Evolutionary conservation across 192 early-diverging fungal genomes (phyloP).

Genomic region (Thoreauomyces humboldtii): DNA sequence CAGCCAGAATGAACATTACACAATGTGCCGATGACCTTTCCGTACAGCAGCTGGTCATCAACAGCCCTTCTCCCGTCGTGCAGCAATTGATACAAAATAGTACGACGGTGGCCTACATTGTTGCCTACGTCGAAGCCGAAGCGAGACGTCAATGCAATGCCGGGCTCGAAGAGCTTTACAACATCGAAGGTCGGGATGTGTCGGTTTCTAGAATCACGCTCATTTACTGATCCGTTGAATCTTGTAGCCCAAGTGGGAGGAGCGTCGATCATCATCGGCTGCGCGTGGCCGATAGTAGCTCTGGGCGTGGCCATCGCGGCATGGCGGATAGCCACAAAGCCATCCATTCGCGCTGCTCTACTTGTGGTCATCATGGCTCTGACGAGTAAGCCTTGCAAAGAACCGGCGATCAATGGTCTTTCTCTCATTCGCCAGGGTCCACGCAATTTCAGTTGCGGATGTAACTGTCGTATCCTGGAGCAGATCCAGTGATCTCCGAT

Average conservation of each 20-base stretch:
- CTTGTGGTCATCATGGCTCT: not conserved
- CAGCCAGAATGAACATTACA: not conserved
- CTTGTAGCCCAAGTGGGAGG: not conserved
- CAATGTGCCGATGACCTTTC: not conserved
- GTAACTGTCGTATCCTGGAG: not conserved
- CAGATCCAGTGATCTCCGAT: not conserved
- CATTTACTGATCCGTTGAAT: not conserved
- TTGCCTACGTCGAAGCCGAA: not conserved
- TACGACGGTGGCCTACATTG: not conserved
- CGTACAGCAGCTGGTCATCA: not conserved
- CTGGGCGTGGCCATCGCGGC: not conserved
- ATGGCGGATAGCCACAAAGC: not conserved
- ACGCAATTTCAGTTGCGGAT: too few relatives aligned
- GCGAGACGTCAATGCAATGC: not conserved
- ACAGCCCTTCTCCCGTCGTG: not conserved
- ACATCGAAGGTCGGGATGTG: not conserved
- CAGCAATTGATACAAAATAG: not conserved
- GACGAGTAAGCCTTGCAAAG: not conserved
- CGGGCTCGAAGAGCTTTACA: not conserved
- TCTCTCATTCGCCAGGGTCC: too few relatives aligned
- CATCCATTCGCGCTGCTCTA: not conserved
- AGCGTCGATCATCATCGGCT: not conserved
- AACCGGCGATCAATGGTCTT: too few relatives aligned
- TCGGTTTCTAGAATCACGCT: not conserved
- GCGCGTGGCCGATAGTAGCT: not conserved